These are phyloP conservation scores for Massariosphaeria phaeospora DNA, from an alignment of 495 filamentous ascomycete species.

Conservation along the genomic window DNA sequence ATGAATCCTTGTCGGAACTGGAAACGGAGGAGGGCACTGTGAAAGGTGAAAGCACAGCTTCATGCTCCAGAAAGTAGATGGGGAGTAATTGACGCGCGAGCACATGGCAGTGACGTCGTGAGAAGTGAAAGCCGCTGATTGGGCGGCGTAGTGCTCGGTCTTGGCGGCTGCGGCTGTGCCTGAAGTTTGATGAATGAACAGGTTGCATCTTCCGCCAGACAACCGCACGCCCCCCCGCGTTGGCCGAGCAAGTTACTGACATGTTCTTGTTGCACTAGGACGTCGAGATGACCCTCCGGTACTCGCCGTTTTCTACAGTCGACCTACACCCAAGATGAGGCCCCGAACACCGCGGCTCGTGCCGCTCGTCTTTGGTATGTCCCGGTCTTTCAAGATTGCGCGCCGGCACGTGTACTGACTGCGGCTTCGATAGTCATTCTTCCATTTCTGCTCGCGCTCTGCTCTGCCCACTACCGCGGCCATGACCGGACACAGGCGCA, in stretches of 20 bases:
- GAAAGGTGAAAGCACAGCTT: too few relatives aligned
- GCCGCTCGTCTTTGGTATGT: slow-evolving; percentile 32
- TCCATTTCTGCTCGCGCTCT: slow-evolving; percentile 16
- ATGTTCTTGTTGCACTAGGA: neutral
- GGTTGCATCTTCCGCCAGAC: slow-evolving; percentile 24
- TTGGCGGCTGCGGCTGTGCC: slow-evolving; percentile 16
- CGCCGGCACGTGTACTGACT: neutral
- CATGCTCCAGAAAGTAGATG: neutral
- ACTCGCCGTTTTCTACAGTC: slow-evolving; percentile 4
- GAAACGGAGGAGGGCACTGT: too few relatives aligned
- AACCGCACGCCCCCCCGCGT: neutral
- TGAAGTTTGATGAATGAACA: slow-evolving; percentile 9
- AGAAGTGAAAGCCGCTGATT: slow-evolving; percentile 12
- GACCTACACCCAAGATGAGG: slow-evolving; percentile 18
- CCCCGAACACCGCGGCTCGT: slow-evolving; percentile 27
- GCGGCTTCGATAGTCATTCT: slow-evolving; percentile 12
- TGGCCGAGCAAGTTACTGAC: neutral
- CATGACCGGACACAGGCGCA: slow-evolving; percentile 11
- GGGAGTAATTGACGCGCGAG: neutral
- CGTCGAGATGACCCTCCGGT: slow-evolving; percentile 20
- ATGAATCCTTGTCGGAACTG: too few relatives aligned
- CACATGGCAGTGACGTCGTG: neutral
- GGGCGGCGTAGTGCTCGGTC: neutral
- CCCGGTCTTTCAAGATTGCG: neutral
- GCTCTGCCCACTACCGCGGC: slow-evolving; percentile 13